phyloP scores from a whole-genome alignment of 2,329 filamentous ascomycete genomes.

The Byssochlamys sp. region DNA sequence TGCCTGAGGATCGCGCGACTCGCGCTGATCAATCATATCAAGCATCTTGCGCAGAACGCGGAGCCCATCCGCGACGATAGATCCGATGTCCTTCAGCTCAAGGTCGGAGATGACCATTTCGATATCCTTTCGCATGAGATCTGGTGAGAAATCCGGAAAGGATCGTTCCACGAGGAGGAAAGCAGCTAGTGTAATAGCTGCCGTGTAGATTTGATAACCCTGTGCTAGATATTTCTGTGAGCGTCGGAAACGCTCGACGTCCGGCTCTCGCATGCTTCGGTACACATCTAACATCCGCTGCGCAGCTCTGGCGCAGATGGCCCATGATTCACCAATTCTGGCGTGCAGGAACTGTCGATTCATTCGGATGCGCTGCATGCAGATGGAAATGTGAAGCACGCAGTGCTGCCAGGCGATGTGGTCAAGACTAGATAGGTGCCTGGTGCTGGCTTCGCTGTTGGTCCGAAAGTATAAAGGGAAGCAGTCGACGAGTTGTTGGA shows the following conservation, averaged over 20 bases:
- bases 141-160: constrained; percentile 10
- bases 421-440: constrained; percentile 9
- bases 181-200: constrained; percentile 16
- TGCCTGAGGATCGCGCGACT: constrained; percentile 9
- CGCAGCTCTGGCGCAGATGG: constrained; percentile 14
- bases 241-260: constrained; percentile 10
- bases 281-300: constrained; percentile 17
- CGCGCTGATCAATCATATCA: constrained; percentile 15
- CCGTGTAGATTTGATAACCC: constrained; percentile 18
- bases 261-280: constrained; percentile 11
- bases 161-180: constrained; percentile 18
- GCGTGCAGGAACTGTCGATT: constrained; percentile 16
- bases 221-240: constrained; percentile 17
- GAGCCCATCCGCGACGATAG: constrained; percentile 13
- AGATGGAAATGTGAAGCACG: constrained; percentile 16
- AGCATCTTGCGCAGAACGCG: constrained; percentile 18
- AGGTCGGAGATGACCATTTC: constrained; percentile 18
- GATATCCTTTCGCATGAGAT: constrained; percentile 14
- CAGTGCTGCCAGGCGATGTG: constrained; percentile 16
- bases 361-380: constrained; percentile 18
- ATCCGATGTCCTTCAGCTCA: constrained; percentile 9
- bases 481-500: constrained; percentile 10
- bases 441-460: constrained; percentile 5
- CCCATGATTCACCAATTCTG: constrained; percentile 13
- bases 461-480: constrained; percentile 19